phyloP scores from a whole-genome alignment of 805 yeast species.

The Ogataea neopini region DNA sequence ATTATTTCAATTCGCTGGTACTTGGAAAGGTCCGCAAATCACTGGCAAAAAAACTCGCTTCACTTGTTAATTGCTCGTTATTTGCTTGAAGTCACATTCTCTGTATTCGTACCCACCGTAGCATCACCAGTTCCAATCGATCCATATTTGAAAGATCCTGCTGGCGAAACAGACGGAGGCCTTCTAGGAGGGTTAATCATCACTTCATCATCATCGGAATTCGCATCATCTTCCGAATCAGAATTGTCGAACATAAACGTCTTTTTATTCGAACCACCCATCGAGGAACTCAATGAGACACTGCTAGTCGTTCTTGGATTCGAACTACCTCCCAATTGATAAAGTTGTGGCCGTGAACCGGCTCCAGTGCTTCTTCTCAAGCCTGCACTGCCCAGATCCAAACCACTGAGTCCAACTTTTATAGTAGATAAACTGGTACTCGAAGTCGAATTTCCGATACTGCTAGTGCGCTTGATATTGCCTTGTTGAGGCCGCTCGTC shows the following conservation, averaged over 20 bases:
- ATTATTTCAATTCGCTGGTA: too few species aligned
- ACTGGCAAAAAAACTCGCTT: too few species aligned
- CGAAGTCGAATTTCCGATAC: conserved; percentile 21
- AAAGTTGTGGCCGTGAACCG: conserved; percentile 34
- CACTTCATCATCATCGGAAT: conserved; percentile 30
- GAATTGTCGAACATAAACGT: conserved; percentile 40
- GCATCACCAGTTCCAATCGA: conserved; percentile 12
- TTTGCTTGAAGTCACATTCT: conserved; percentile 11
- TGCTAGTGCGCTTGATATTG: conserved; percentile 17
- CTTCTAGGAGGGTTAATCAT: conserved; percentile 21
- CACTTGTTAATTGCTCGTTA: too few species aligned
- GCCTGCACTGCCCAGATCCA: conserved; percentile 33
- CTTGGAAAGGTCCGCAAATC: too few species aligned
- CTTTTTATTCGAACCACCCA: conserved; percentile 18
- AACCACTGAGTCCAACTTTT: conserved; percentile 35
- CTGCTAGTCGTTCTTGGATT: conserved; percentile 11
- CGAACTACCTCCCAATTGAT: conserved; percentile 21
- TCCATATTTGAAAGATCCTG: conserved; percentile 8
- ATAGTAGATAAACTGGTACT: conserved; percentile 28
- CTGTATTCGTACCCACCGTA: conserved; percentile 17
- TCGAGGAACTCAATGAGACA: conserved; percentile 3
- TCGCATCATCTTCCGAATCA: conserved; percentile 29
- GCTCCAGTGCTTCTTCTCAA: conserved; percentile 30
- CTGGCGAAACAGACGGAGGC: conserved; percentile 12
- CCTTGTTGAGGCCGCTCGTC: conserved; percentile 7